Evolutionary conservation across 169 alveolate species (phyloP).

Genomic region (Theileria orientalis): DNA sequence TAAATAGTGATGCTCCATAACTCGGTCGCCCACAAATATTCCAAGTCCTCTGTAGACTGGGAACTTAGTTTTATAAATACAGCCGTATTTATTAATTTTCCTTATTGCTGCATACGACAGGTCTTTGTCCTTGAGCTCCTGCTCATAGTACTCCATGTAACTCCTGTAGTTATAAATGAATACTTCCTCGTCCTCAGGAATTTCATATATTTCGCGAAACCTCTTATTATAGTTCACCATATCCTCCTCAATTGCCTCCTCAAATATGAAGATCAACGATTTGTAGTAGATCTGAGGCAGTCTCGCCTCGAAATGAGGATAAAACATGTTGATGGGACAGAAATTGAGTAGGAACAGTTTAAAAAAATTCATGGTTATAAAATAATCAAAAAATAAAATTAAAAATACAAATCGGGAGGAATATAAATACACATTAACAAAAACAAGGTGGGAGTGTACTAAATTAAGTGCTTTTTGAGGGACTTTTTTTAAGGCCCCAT

Average conservation of each 20-base stretch:
- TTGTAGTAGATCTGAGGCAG: constrained; percentile 8
- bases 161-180: neutral
- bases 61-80: constrained; percentile 28
- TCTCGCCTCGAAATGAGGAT: too few relatives aligned
- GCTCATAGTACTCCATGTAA: neutral
- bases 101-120: neutral
- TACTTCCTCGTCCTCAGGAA: neutral
- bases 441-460: neutral
- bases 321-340: constrained; percentile 55
- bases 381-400: neutral
- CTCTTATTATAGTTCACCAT: constrained; percentile 7
- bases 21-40: neutral
- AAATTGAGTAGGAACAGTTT: constrained; percentile 5
- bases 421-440: neutral
- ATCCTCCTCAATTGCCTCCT: constrained; percentile 23
- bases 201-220: constrained; percentile 6
- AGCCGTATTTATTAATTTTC: constrained; percentile 24
- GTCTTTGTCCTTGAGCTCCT: neutral
- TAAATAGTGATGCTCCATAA: constrained; percentile 2
- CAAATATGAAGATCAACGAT: constrained; percentile 22
- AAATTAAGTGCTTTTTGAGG: neutral
- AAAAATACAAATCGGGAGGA: neutral
- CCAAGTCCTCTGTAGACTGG: constrained; percentile 7
- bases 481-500: too few relatives aligned
- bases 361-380: constrained; percentile 12